Evolutionary conservation across 2,329 filamentous ascomycete species (phyloP), one percentile per base, ranked within the genome.

Genomic region (Fusarium xylarioides): DNA sequence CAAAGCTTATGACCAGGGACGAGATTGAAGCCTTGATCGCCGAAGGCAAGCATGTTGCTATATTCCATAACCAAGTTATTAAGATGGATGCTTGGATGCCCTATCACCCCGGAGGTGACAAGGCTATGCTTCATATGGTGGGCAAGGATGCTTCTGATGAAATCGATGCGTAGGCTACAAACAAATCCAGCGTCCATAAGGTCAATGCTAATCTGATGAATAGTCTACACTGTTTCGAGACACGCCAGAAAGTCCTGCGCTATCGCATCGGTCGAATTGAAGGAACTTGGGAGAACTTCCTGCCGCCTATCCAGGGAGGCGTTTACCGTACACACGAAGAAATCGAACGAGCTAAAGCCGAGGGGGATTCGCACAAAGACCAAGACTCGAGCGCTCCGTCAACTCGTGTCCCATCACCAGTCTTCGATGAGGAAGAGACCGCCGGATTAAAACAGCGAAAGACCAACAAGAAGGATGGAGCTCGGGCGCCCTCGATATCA

Each of bases 111-210:
- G 96, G 96, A 64, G 96, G 96, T 76, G 91, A 95, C 77, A 96
- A 95, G 83, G 90, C 95, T 61, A 97, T 99, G 73, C 86, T 90
- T 80, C 96, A 99, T 80, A 96, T 98, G 94, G 90, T 98, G 68
- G 95, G 95, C 70, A 90, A 92, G 83, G 95, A 97, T 89, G 95
- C 94, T 56, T 98, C 95, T 16, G 95, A 98, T 81, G 96, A 98
- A 83, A 91, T 98, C 70, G 94, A 92, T 81, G 93, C 92, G 94
- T 98, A 88, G 56, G 92, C 50, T 56, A 62, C 62, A 47, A 32
- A 35, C 21, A 19, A n/a, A 30, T n/a, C 50, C 35, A 26, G 50
- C 19, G 18, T 16, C 47, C 37, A 19, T 9, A 37, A 47, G 26
- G 19, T 18, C 32, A 32, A 30, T 59, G 30, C 70, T 77, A 32